phyloP scores from a whole-genome alignment of 2,329 filamentous ascomycete species.

The Ascochyta koolunga region DNA sequence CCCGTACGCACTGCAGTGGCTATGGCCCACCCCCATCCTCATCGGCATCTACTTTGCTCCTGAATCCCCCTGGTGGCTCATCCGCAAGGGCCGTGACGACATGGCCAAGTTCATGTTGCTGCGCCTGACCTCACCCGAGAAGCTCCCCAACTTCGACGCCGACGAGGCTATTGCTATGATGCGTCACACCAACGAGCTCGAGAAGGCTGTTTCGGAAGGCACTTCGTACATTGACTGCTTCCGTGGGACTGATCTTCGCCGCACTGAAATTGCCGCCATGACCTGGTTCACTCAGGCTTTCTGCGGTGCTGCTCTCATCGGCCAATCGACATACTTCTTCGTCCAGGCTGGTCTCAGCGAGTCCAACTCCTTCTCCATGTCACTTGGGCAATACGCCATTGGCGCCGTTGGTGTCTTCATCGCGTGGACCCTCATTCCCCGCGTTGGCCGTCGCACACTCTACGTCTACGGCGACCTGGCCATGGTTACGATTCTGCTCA shows the following conservation, averaged over 20 bases:
- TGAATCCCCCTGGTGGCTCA: slow-evolving; percentile 76
- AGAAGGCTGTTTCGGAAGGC: slow-evolving; percentile 70
- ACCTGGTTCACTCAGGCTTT: slow-evolving; percentile 56
- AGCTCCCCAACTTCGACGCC: slow-evolving; percentile 50
- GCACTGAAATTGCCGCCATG: slow-evolving; percentile 72
- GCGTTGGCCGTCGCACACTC: slow-evolving; percentile 74
- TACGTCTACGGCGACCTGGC: slow-evolving; percentile 71
- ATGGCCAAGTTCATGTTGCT: slow-evolving; percentile 70
- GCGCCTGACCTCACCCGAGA: slow-evolving; percentile 64
- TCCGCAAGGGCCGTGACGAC: slow-evolving; percentile 67
- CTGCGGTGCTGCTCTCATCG: slow-evolving; percentile 43
- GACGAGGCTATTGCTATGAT: slow-evolving; percentile 80
- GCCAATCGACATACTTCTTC: slow-evolving; percentile 56
- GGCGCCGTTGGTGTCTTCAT: slow-evolving; percentile 70
- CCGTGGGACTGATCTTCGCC: slow-evolving; percentile 76
- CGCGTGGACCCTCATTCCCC: slow-evolving; percentile 79
- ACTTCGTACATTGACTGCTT: slow-evolving; percentile 84
- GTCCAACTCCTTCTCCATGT: slow-evolving; percentile 52
- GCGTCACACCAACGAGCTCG: slow-evolving; percentile 82
- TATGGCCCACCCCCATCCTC: slow-evolving; percentile 74
- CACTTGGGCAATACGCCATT: slow-evolving; percentile 63
- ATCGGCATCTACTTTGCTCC: slow-evolving; percentile 71
- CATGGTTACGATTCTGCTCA: slow-evolving; percentile 68
- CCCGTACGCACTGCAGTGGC: slow-evolving; percentile 73
- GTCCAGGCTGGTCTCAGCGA: slow-evolving; percentile 54